phyloP scores from a whole-genome alignment of 352 stramenopile genomes.

The Globisporangium cystogenes region DNA sequence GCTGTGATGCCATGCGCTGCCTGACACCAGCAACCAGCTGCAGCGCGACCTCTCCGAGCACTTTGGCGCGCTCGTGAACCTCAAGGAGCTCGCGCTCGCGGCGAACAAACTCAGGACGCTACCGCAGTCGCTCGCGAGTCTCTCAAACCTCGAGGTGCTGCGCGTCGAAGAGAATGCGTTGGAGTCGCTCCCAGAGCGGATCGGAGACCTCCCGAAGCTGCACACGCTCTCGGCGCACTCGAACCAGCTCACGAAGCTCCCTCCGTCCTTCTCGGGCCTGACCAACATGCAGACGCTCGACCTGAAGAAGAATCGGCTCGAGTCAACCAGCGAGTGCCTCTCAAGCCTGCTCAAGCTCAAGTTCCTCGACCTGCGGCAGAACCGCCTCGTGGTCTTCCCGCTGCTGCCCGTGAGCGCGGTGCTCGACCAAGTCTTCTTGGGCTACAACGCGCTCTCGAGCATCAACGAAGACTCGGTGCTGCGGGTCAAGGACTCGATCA shows the following conservation, averaged over 20 bases:
- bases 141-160: slow-evolving; percentile 51
- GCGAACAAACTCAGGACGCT: slow-evolving; percentile 57
- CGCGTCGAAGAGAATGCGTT: slow-evolving; percentile 64
- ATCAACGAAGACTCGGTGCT: slow-evolving; percentile 59
- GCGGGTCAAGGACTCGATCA: slow-evolving; percentile 59
- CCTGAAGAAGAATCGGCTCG: slow-evolving; percentile 72
- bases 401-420: slow-evolving; percentile 41
- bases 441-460: slow-evolving; percentile 58
- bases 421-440: slow-evolving; percentile 75
- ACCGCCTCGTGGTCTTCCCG: slow-evolving; percentile 57
- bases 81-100: slow-evolving; percentile 61
- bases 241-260: slow-evolving; percentile 53
- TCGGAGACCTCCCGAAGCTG: slow-evolving; percentile 52
- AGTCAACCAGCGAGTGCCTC: slow-evolving; percentile 37
- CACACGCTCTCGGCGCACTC: slow-evolving; percentile 52
- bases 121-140: slow-evolving; percentile 39
- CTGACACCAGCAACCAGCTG: slow-evolving; percentile 49
- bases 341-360: slow-evolving; percentile 36
- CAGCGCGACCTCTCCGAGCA: slow-evolving; percentile 41
- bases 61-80: slow-evolving; percentile 36
- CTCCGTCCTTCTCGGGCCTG: slow-evolving; percentile 36
- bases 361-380: slow-evolving; percentile 73
- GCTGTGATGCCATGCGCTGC: not conserved
- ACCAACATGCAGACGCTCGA: slow-evolving; percentile 60
- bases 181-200: slow-evolving; percentile 29